phyloP scores from a whole-genome alignment of 1,139 yeast species.

The Zygotorulaspora mrakii region DNA sequence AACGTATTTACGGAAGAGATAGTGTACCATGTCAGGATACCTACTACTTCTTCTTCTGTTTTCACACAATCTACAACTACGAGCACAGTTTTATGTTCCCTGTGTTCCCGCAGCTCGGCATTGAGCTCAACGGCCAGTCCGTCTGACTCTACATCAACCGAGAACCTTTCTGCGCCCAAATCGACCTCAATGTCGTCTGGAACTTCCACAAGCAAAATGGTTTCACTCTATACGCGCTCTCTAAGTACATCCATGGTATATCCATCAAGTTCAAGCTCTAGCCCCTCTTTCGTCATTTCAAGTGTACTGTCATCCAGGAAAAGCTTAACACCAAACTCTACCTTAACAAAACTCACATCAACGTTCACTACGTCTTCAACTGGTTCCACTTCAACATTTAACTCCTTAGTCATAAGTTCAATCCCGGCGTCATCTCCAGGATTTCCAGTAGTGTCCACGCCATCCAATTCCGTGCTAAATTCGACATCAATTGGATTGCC shows the following conservation, averaged over 20 bases:
- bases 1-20: constrained; percentile 18
- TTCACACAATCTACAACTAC: constrained; percentile 4
- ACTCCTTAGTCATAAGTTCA: not conserved
- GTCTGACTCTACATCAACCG: not conserved
- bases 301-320: too few relatives aligned
- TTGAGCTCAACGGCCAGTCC: not conserved
- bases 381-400: not conserved
- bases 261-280: not conserved
- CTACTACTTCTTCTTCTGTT: constrained; percentile 6
- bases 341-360: too few relatives aligned
- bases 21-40: constrained; percentile 22
- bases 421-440: too few relatives aligned
- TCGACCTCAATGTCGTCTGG: not conserved
- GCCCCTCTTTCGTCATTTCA: not conserved
- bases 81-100: constrained; percentile 3
- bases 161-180: not conserved
- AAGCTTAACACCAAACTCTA: not conserved
- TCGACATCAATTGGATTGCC: too few relatives aligned
- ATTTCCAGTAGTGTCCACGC: too few relatives aligned
- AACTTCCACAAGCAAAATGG: too few relatives aligned
- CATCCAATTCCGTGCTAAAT: too few relatives aligned
- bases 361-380: too few relatives aligned
- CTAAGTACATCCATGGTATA: too few relatives aligned
- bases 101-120: constrained; percentile 1
- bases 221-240: too few relatives aligned